Conservation (phyloP, 768 basidiomycete genomes). For the Termitomyces sp. region DNA sequence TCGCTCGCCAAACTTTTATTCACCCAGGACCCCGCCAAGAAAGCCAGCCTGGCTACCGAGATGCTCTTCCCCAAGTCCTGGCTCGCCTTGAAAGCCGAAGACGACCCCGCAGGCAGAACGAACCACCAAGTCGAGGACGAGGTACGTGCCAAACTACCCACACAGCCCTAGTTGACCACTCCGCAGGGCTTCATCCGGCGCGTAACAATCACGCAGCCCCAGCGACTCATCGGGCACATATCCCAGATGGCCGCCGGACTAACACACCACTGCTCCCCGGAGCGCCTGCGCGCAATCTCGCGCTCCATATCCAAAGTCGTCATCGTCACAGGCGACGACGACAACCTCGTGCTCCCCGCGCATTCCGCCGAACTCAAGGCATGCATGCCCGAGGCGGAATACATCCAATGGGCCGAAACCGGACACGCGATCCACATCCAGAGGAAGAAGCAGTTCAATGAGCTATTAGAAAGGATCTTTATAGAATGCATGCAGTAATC, state of each 20-base stretch:
- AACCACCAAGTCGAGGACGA: slow-evolving; percentile 57
- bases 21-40: slow-evolving; percentile 42
- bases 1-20: slow-evolving; percentile 30
- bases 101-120: slow-evolving; percentile 53
- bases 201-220: slow-evolving; percentile 48
- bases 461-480: slow-evolving; percentile 50
- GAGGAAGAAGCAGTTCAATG: slow-evolving; percentile 43
- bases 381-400: slow-evolving; percentile 56
- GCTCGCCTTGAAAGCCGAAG: slow-evolving; percentile 49
- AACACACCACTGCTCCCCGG: slow-evolving; percentile 53
- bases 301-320: slow-evolving; percentile 57
- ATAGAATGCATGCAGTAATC: slow-evolving; percentile 20
- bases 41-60: slow-evolving; percentile 43
- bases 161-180: not conserved
- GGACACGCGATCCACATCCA: slow-evolving; percentile 64
- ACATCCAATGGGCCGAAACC: slow-evolving; percentile 52
- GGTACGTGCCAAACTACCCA: slow-evolving; percentile 28
- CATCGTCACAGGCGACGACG: slow-evolving; percentile 66
- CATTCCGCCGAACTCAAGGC: slow-evolving; percentile 50
- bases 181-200: slow-evolving; percentile 42
- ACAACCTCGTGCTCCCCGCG: slow-evolving; percentile 47
- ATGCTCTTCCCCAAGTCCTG: slow-evolving; percentile 62
- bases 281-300: slow-evolving; percentile 45
- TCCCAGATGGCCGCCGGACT: slow-evolving; percentile 71
- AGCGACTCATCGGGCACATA: slow-evolving; percentile 53